phyloP scores from a whole-genome alignment of 768 basidiomycete genomes.

The Strobilomyces confusus region DNA sequence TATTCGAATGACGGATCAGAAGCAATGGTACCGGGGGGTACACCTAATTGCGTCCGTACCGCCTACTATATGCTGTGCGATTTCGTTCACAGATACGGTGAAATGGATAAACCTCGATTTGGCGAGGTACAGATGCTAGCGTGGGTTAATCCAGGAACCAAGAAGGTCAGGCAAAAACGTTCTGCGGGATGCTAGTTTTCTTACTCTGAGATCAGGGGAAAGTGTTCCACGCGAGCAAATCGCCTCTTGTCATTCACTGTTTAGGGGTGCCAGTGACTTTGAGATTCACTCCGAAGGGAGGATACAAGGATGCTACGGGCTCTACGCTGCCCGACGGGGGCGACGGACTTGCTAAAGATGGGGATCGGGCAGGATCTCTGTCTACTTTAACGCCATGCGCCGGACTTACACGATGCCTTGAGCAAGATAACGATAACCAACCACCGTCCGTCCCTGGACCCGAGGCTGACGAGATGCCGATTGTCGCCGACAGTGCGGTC shows the following conservation, averaged over 20 bases:
- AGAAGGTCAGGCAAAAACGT: conserved; percentile 27
- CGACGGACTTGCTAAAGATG: conserved; percentile 7
- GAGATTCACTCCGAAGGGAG: conserved; percentile 22
- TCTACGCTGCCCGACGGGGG: conserved; percentile 7
- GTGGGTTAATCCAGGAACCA: conserved; percentile 41
- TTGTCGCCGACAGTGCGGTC: conserved; percentile 1
- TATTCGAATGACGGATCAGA: conserved; percentile 10
- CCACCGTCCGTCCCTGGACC: background rate
- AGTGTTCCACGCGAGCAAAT: conserved; percentile 21
- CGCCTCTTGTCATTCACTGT: conserved; percentile 22
- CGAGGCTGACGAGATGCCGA: background rate
- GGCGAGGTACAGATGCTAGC: conserved; percentile 35
- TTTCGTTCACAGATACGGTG: conserved; percentile 34
- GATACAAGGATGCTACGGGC: conserved; percentile 14
- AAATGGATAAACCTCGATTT: conserved; percentile 30
- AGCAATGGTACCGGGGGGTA: conserved; percentile 22
- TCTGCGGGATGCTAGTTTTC: background rate
- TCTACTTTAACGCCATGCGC: background rate
- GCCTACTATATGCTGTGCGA: conserved; percentile 29
- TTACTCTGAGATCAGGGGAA: conserved; percentile 19
- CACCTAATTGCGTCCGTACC: conserved; percentile 19
- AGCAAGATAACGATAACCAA: background rate
- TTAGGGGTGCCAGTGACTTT: conserved; percentile 24
- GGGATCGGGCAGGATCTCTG: conserved; percentile 5
- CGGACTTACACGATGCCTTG: background rate